A percentile compares a stretch with the other conserved stretches of the same genome.
Conservation (phyloP, 2,329 filamentous ascomycete genomes). For the Trichoderma afroharzianum region DNA sequence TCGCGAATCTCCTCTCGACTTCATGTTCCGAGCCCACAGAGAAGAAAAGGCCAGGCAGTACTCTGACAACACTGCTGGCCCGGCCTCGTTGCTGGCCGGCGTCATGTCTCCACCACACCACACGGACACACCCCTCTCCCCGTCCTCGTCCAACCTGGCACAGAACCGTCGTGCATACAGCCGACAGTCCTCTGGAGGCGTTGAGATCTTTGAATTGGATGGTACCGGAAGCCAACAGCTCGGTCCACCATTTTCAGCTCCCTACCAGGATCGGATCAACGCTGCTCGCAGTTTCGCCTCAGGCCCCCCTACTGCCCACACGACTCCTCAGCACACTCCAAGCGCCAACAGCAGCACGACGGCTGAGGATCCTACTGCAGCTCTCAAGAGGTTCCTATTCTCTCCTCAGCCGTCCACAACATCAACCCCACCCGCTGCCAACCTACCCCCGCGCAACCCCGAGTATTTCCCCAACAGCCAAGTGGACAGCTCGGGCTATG, state of each 20-base stretch:
- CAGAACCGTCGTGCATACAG: constrained; percentile 26
- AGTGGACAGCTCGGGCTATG: constrained; percentile 12
- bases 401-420: constrained; percentile 31
- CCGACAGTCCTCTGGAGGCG: constrained; percentile 24
- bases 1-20: constrained; percentile 75
- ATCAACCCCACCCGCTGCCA: background rate
- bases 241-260: constrained; percentile 66
- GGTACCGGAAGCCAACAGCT: constrained; percentile 52
- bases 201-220: constrained; percentile 56
- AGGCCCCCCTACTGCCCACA: constrained; percentile 20
- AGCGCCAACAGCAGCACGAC: background rate
- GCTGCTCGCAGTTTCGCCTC: constrained; percentile 44
- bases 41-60: constrained; percentile 66
- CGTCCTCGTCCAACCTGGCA: constrained; percentile 25
- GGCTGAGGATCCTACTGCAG: constrained; percentile 40
- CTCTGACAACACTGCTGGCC: constrained; percentile 48
- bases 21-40: constrained; percentile 84
- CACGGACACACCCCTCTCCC: constrained; percentile 26
- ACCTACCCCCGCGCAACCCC: background rate
- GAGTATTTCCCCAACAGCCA: background rate
- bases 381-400: constrained; percentile 56
- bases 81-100: constrained; percentile 37
- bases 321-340: constrained; percentile 16
- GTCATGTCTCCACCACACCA: constrained; percentile 51
- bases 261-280: constrained; percentile 59